Percentiles rank a stretch among this genome's conserved stretches.
phyloP scores from a whole-genome alignment of 371 early-diverging fungal species.

The Nematocida parisii region DNA sequence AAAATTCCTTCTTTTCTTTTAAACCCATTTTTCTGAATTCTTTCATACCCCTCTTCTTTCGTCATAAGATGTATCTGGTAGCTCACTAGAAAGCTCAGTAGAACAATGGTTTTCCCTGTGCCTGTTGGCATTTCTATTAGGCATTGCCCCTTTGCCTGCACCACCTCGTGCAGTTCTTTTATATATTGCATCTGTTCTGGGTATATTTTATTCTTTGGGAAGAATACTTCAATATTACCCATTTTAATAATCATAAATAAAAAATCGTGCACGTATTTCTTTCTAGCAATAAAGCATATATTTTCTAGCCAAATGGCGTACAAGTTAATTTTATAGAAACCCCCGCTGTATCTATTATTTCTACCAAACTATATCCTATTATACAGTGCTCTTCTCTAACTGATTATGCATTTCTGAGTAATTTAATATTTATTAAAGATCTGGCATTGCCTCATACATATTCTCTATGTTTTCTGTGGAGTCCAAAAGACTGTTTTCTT shows the following conservation, averaged over 20 bases:
- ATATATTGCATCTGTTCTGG: conserved; percentile 98
- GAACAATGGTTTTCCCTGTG: conserved; percentile 94
- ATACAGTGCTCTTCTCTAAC: too few species aligned
- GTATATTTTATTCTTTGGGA: conserved; percentile 97
- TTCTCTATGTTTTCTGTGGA: background rate
- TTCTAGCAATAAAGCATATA: background rate
- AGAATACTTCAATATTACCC: conserved; percentile 86
- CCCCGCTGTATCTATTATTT: background rate
- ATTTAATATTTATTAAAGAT: conserved; percentile 2
- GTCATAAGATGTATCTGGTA: conserved; percentile 72
- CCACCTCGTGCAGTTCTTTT: conserved; percentile 82
- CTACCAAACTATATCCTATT: background rate
- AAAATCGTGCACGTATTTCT: conserved; percentile 12
- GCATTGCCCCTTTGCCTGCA: conserved; percentile 87
- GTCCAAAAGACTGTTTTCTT: background rate
- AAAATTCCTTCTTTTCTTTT: conserved; percentile 24
- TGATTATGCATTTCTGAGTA: background rate
- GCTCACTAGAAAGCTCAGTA: conserved; percentile 89
- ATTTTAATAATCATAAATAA: conserved; percentile 71
- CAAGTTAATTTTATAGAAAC: background rate
- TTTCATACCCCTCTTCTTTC: conserved; percentile 28
- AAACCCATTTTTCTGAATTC: conserved; percentile 25
- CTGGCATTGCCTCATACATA: conserved; percentile 21
- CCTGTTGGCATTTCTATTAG: conserved; percentile 99
- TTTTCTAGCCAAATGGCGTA: background rate